Conservation (phyloP, 2,329 filamentous ascomycete species). For the Tolypocladium ovalisporum region DNA sequence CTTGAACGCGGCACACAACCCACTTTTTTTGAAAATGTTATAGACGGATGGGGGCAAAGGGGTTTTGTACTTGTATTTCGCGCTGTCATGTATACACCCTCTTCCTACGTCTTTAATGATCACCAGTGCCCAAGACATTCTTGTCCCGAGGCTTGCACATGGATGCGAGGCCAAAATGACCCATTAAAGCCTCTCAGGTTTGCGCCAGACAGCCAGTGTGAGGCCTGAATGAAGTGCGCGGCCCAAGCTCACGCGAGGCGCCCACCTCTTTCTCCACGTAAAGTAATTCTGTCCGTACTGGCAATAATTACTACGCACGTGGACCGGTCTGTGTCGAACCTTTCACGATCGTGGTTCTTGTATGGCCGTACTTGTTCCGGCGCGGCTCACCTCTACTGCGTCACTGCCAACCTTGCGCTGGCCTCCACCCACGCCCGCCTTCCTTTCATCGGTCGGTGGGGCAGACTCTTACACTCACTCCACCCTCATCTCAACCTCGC, state of each 20-base stretch:
- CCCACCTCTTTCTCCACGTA: no score
- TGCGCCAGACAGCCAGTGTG: background rate
- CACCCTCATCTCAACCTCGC: background rate
- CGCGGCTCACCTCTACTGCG: no score
- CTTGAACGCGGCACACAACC: constrained; percentile 3
- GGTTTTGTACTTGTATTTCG: constrained; percentile 31
- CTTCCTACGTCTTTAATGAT: constrained; percentile 10
- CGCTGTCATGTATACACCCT: constrained; percentile 25
- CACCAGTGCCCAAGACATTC: background rate
- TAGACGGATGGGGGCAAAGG: constrained; percentile 22
- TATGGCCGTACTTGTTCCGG: no score
- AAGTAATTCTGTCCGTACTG: background rate
- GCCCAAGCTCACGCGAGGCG: background rate
- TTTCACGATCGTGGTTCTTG: no score
- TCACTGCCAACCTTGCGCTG: background rate
- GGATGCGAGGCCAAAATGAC: background rate
- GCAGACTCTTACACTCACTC: background rate
- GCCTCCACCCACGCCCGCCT: background rate
- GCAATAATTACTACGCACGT: no score
- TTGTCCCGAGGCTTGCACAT: background rate
- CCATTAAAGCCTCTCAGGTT: background rate
- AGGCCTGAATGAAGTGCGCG: background rate
- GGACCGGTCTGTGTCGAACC: no score
- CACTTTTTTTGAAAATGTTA: constrained; percentile 13
- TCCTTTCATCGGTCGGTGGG: background rate